Conservation (phyloP, 192 early-diverging fungal genomes). For the Coemansia sp. region DNA sequence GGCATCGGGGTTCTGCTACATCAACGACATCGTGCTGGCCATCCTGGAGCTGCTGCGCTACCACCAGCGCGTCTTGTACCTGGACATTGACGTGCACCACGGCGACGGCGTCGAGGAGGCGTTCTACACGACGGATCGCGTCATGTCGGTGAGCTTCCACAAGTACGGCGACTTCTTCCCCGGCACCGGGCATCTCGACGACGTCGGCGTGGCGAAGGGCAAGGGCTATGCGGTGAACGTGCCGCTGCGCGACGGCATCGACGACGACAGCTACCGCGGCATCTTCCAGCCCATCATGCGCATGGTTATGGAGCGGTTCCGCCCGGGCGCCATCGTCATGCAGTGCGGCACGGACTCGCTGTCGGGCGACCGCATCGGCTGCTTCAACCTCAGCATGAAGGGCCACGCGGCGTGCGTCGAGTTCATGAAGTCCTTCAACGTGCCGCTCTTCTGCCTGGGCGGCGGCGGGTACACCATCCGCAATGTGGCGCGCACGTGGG, state of each 20-base stretch:
- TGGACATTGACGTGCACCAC: constrained; percentile 99
- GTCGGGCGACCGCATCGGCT: constrained; percentile 91
- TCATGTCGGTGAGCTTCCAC: constrained; percentile 99
- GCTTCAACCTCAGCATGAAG: constrained; percentile 92
- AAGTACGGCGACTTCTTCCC: constrained; percentile 99
- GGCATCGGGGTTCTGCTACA: constrained; percentile 97
- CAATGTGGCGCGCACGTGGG: constrained; percentile 94
- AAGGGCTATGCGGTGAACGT: constrained; percentile 95
- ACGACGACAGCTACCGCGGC: constrained; percentile 90
- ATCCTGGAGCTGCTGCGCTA: constrained; percentile 88
- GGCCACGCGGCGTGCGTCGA: constrained; percentile 95
- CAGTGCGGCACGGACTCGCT: constrained; percentile 97
- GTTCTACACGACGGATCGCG: constrained; percentile 97
- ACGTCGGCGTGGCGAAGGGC: constrained; percentile 87
- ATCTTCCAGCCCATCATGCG: constrained; percentile 88
- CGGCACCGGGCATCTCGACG: constrained; percentile 95
- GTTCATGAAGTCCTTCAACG: constrained; percentile 89
- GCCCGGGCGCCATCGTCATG: constrained; percentile 88
- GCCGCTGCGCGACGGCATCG: constrained; percentile 92
- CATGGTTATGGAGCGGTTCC: constrained; percentile 89
- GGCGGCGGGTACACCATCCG: constrained; percentile 98
- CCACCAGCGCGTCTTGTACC: constrained; percentile 92
- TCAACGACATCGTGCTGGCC: constrained; percentile 95
- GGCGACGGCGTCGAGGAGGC: constrained; percentile 99
- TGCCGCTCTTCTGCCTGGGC: constrained; percentile 92